A percentile compares a stretch with the other conserved stretches of the same genome.
phyloP scores from a whole-genome alignment of 1,284 basidiomycete genomes.

The Entoloma clypeatum region DNA sequence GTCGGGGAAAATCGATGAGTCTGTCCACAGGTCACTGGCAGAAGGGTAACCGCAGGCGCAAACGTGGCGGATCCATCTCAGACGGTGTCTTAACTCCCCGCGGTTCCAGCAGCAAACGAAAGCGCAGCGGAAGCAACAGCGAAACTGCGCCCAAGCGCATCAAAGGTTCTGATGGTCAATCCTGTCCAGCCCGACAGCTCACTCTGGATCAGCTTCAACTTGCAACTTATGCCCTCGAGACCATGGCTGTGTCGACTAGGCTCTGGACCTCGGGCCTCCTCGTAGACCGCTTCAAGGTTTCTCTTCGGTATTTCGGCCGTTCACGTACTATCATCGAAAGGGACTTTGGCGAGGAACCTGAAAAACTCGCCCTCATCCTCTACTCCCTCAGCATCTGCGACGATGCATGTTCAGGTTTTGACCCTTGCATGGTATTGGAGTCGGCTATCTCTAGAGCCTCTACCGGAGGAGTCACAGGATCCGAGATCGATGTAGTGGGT shows the following conservation, averaged over 20 bases:
- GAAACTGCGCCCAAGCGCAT: slow-evolving; percentile 1
- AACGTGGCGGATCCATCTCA: no score
- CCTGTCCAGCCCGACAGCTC: neutral
- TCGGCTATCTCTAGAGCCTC: neutral
- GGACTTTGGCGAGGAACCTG: slow-evolving; percentile 15
- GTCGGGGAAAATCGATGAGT: no score
- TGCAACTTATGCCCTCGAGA: neutral
- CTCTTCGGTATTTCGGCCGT: slow-evolving; percentile 24
- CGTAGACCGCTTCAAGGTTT: slow-evolving; percentile 16
- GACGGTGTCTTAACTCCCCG: no score
- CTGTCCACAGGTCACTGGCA: no score
- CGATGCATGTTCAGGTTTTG: slow-evolving; percentile 18
- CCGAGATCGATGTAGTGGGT: slow-evolving; percentile 7
- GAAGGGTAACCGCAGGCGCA: no score
- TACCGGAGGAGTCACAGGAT: neutral
- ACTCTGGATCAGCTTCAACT: neutral
- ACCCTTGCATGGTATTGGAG: slow-evolving; percentile 3
- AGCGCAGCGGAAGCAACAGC: no score
- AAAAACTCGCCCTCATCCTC: slow-evolving; percentile 19
- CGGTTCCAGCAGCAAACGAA: no score
- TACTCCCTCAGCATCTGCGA: slow-evolving; percentile 16
- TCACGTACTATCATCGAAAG: slow-evolving; percentile 16
- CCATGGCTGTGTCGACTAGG: slow-evolving; percentile 10
- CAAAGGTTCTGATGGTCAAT: neutral
- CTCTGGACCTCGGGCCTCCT: slow-evolving; percentile 19